Base-by-base conservation (phyloP, 805 yeast genomes). In the Maudiozyma serrabonitensis region DNA sequence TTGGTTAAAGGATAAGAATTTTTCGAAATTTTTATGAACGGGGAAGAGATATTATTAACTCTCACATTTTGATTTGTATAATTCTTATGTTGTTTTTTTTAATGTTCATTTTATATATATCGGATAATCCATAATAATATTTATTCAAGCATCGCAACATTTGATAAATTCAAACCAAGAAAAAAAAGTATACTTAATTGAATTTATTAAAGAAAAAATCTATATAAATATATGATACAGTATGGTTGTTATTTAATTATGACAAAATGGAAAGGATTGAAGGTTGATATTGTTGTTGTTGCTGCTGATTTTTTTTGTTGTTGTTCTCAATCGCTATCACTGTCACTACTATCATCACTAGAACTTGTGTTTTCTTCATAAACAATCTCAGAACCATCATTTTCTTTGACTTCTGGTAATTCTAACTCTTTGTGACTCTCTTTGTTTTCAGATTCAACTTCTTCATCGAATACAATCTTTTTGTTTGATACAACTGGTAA, bases 1-100 rank as follows among this genome's bases (percentile, higher is more conserved):
- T 41, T 87, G 96, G 90, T 80, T 90, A 56, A 76, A 86, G 11
- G 95, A 90, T 64, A 68, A 70, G 18, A 78, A 81, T 66, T 88
- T 87, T 64, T 64, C 64, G 46, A 70, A 71, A 60, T 76, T 44
- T 41, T 28, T 49, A 19, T 51, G 41, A 39, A 11, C 23, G 23
- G 23, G 23, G 4, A 21, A 21, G 23, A 21, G 23, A 21, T 3
- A 3, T 21, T 21, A 21, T 21, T 21, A 21, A 21, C 23, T 21
- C 23, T 21, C 23, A 21, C 23, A 21, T 25, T 2, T 2, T 5
- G 4, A 11, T 11, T 9, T 15, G 4, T 26, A 15, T 41, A 7
- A 15, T 25, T 13, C 13, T 41, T 41, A n/a, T 23, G 4, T 23
- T 41, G 9, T 21, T 41, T 23, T 41, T 18, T n/a, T 26, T 23